These are phyloP conservation scores for Boletus bicolor DNA, from an alignment of 768 basidiomycete genomes.

Conservation along the genomic window DNA sequence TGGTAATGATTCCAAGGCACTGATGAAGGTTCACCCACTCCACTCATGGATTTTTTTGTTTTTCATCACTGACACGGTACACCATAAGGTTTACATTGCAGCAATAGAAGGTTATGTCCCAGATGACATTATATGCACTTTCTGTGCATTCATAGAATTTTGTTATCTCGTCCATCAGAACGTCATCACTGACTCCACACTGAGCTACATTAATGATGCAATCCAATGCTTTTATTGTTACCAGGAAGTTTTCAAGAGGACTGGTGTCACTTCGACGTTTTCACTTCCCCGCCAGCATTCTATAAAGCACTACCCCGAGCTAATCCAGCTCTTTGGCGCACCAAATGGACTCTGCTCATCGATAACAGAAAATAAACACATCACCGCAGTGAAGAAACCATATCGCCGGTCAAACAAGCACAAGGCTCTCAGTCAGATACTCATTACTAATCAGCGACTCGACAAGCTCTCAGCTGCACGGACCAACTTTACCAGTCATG, in stretches of 20 bases:
- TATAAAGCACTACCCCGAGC: conserved; percentile 27
- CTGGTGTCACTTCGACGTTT: conserved; percentile 5
- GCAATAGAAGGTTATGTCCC: conserved; percentile 29
- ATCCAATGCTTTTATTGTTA: conserved; percentile 19
- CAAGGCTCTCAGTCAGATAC: no score
- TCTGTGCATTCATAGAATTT: neutral
- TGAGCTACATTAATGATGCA: neutral
- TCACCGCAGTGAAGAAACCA: conserved; percentile 36
- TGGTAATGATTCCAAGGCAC: no score
- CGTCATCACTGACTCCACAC: neutral
- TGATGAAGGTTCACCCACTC: no score
- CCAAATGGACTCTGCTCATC: conserved; percentile 38
- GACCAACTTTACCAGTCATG: no score
- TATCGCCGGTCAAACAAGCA: conserved; percentile 21
- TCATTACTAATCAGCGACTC: no score
- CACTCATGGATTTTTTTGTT: neutral
- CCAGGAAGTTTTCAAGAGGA: conserved; percentile 14
- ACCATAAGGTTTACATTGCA: conserved; percentile 26
- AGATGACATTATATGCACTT: conserved; percentile 5
- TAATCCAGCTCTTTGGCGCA: conserved; percentile 30
- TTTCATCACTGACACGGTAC: neutral
- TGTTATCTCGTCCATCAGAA: neutral
- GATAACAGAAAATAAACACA: conserved; percentile 36
- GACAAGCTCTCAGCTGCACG: no score
- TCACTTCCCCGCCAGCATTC: conserved; percentile 29